These are phyloP conservation scores for Neurospora tetraspora DNA, from an alignment of 495 filamentous ascomycete species.

Conservation along the genomic window DNA sequence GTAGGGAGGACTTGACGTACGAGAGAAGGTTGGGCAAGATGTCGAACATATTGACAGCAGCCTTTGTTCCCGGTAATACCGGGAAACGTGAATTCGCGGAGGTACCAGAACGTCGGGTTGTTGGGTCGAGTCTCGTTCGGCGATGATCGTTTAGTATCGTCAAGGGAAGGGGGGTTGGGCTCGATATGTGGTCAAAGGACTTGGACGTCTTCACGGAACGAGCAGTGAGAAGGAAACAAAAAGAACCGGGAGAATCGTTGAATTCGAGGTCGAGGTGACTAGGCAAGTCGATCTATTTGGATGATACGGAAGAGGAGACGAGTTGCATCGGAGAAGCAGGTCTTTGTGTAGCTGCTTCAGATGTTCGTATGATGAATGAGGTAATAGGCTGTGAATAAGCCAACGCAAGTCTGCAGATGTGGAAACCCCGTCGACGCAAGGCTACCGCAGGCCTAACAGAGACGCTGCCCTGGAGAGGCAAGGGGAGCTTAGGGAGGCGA, in stretches of 20 bases:
- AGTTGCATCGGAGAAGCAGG: background rate
- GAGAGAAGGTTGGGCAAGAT: slow-evolving; percentile 71
- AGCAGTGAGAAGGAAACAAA: background rate
- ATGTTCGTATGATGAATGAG: background rate
- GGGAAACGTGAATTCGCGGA: background rate
- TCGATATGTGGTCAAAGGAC: background rate
- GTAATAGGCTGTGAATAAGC: background rate
- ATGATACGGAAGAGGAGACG: background rate
- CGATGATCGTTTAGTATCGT: background rate
- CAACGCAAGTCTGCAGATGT: background rate
- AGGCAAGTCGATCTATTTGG: background rate
- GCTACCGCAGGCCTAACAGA: background rate
- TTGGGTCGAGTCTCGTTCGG: background rate
- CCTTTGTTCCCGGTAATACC: background rate
- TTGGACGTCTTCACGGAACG: background rate
- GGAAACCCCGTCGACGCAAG: background rate
- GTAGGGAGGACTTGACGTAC: slow-evolving; percentile 39
- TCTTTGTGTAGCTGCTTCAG: background rate
- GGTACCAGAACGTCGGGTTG: background rate
- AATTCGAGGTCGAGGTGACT: background rate
- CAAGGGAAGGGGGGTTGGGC: background rate
- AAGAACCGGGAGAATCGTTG: background rate
- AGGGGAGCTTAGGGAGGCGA: too few relatives aligned
- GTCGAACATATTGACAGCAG: slow-evolving; percentile 55
- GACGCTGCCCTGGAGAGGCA: too few relatives aligned